Base-by-base conservation (phyloP, 192 early-diverging fungal genomes). In the Paraglomus brasilianum region DNA sequence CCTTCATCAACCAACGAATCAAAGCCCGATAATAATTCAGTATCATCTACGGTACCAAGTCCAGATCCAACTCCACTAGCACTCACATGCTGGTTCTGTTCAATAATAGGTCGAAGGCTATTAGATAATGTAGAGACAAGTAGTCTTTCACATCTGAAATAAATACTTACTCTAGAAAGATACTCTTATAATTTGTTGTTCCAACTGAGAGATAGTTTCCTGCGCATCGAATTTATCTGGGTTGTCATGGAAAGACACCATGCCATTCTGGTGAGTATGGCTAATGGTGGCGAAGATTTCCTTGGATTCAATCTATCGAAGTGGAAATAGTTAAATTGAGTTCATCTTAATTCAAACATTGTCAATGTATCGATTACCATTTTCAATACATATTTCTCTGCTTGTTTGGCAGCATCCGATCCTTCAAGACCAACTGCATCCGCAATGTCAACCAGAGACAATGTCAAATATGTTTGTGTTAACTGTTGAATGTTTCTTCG, bases 381-480 rank as follows among this genome's bases (percentile, higher is more conserved):
- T 39, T 77, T 59, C 10, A 89, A 71, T 40, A 93, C 60, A 21
- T 78, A 75, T 14, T 66, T 66, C 47, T 89, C 87, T 7, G 85
- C 84, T 46, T 82, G 73, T n/a, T 69, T 61, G 17, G 67, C 60
- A 5, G 75, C 77, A 17, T 76, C 63, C 5, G 50, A 50, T 7
- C 80, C 81, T 40, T 66, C 65, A 40, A 81, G 69, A 13, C 76
- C 83, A 45, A 89, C 78, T 15, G 82, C 41, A 43, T 84, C 77
- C 6, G 85, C 86, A 70, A 94, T 92, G 59, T 92, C 88, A 22
- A 69, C 53, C 40, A 94, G 71, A 6, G 82, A 86, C n/a, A 93
- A 75, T 17, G 90, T 93, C 41, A 92, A 58, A 60, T 93, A 91
- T 11, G 91, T 91, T 57, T 89, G 75, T 1, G 92, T 92, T 59